Conservation (phyloP, 148 eudicot genomes). For the Cornus controversa region DNA sequence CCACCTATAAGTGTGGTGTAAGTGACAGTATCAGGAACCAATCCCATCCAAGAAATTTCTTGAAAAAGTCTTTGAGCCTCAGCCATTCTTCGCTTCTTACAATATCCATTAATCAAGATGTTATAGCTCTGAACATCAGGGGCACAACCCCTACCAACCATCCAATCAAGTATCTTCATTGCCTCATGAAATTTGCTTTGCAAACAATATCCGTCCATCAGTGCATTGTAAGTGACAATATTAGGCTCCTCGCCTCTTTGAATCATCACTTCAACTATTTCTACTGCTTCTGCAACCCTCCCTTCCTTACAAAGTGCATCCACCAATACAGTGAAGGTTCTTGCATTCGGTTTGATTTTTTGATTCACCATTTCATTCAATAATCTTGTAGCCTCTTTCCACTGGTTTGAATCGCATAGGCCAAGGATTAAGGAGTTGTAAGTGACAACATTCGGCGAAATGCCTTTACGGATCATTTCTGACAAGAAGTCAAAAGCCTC, state of each 20-base stretch:
- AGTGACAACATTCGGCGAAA: background rate
- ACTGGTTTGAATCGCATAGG: background rate
- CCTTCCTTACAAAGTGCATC: constrained; percentile 11
- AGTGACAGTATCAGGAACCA: background rate
- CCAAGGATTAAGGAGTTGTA: background rate
- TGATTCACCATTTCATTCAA: constrained; percentile 6
- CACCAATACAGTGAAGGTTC: background rate
- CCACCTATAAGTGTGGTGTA: constrained; percentile 9
- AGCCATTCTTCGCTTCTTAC: background rate
- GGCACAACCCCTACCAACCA: background rate
- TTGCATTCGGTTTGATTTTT: background rate
- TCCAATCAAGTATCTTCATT: background rate
- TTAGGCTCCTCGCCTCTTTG: constrained; percentile 10
- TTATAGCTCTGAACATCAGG: background rate
- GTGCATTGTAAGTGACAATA: background rate
- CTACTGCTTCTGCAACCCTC: background rate
- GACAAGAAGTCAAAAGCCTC: background rate
- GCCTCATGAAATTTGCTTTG: background rate
- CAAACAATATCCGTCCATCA: constrained; percentile 12
- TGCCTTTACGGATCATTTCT: background rate
- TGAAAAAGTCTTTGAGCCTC: constrained; percentile 4
- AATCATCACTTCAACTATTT: constrained; percentile 2
- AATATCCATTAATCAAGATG: constrained; percentile 6
- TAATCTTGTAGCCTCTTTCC: background rate
- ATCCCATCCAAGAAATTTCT: background rate